Percentiles rank a stretch among this genome's conserved stretches.
Conservation (phyloP, 1,284 basidiomycete genomes). For the Puccinia brachypodii region DNA sequence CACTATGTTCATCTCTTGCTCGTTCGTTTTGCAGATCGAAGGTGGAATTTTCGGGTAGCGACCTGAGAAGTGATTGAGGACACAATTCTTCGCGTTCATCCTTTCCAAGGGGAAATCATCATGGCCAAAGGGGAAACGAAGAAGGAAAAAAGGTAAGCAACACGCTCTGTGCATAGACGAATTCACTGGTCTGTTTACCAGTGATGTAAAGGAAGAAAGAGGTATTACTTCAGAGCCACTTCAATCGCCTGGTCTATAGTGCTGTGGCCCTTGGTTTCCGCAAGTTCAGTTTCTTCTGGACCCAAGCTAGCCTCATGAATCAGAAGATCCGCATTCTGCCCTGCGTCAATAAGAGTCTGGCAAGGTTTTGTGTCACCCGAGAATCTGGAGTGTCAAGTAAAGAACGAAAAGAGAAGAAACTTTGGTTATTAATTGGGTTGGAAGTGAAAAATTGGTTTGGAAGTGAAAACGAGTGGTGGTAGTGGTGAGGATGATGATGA, state of each 20-base stretch:
- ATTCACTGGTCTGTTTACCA: neutral
- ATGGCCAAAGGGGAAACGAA: neutral
- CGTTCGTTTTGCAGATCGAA: neutral
- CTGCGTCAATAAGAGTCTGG: slow-evolving; percentile 68
- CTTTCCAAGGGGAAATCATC: neutral
- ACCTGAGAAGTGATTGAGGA: slow-evolving; percentile 93
- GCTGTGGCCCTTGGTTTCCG: slow-evolving; percentile 40
- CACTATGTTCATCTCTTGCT: slow-evolving; percentile 60
- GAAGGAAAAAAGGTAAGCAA: neutral
- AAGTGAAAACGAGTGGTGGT: neutral
- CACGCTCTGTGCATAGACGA: neutral
- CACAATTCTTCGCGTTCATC: slow-evolving; percentile 76
- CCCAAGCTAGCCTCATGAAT: slow-evolving; percentile 93
- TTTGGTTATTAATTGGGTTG: slow-evolving; percentile 7
- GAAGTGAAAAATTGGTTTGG: slow-evolving; percentile 45
- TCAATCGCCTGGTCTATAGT: slow-evolving; percentile 57
- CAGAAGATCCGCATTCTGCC: slow-evolving; percentile 71
- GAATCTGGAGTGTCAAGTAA: slow-evolving; percentile 57
- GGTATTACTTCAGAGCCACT: slow-evolving; percentile 76
- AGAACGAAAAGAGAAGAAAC: neutral
- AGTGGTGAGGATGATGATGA: too few species aligned
- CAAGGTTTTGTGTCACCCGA: slow-evolving; percentile 88
- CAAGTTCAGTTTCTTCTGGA: slow-evolving; percentile 63
- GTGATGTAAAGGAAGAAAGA: neutral
- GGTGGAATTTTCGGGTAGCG: slow-evolving; percentile 83